Percentiles rank a stretch among this genome's conserved stretches.
Evolutionary conservation across 768 basidiomycete species (phyloP).

Genomic region (Rhodotorula kratochvilovae): DNA sequence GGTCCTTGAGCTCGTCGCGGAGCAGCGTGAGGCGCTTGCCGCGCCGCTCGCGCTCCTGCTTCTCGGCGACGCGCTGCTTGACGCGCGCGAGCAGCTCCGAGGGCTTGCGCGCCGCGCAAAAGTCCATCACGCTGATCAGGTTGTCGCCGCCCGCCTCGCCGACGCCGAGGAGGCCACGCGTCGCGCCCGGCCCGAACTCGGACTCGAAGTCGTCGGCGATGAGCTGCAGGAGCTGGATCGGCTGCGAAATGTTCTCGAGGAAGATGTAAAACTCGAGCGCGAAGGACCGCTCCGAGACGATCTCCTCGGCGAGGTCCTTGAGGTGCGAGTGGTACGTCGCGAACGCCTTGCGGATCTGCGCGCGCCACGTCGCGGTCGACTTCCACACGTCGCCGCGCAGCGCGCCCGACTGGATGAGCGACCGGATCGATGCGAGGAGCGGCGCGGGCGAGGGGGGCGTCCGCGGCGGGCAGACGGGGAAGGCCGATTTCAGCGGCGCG

Average conservation of each 20-base stretch:
- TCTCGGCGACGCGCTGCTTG: slow-evolving; percentile 31
- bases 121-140: slow-evolving; percentile 32
- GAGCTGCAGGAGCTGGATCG: slow-evolving; percentile 35
- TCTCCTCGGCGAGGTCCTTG: slow-evolving; percentile 30
- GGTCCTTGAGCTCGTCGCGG: slow-evolving; percentile 14
- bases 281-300: slow-evolving; percentile 24
- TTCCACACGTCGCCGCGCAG: slow-evolving; percentile 24
- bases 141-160: slow-evolving; percentile 36
- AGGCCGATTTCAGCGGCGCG: slow-evolving; percentile 36
- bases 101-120: slow-evolving; percentile 33
- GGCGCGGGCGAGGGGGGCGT: slow-evolving; percentile 20
- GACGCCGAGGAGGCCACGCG: slow-evolving; percentile 30
- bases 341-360: slow-evolving; percentile 32
- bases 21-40: background rate
- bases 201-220: slow-evolving; percentile 37
- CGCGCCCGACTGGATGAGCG: slow-evolving; percentile 18
- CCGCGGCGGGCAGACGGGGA: slow-evolving; percentile 33
- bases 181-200: slow-evolving; percentile 36
- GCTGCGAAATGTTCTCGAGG: slow-evolving; percentile 37
- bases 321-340: slow-evolving; percentile 28
- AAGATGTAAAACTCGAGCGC: slow-evolving; percentile 36
- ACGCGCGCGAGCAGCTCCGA: slow-evolving; percentile 30
- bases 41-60: slow-evolving; percentile 31
- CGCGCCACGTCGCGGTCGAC: slow-evolving; percentile 27
- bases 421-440: slow-evolving; percentile 35